phyloP scores from a whole-genome alignment of 225 moss, liverwort and hornwort genomes.

The Bryum argenteum region DNA sequence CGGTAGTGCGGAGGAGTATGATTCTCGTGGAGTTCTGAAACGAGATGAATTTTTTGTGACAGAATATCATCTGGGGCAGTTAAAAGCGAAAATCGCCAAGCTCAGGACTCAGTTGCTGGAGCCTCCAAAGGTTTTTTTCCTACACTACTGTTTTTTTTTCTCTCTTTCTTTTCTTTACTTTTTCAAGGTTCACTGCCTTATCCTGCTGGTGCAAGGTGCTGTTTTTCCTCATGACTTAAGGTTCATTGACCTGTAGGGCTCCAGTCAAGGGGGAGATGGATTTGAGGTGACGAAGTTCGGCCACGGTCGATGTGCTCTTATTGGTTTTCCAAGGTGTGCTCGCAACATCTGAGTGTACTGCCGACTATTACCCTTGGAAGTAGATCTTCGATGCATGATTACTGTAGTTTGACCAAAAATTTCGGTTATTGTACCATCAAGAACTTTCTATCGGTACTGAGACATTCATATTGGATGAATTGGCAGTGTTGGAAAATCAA shows the following conservation, averaged over 20 bases:
- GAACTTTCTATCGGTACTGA: constrained; percentile 20
- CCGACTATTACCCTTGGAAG: constrained; percentile 2
- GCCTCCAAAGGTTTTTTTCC: constrained; percentile 75
- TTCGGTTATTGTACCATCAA: neutral
- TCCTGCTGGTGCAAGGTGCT: neutral
- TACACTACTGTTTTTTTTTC: constrained; percentile 12
- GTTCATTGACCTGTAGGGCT: constrained; percentile 55
- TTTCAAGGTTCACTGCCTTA: neutral
- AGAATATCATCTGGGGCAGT: constrained; percentile 98
- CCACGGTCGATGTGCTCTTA: constrained; percentile 94
- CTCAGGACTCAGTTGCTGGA: constrained; percentile 98
- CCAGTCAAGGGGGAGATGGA: constrained; percentile 91
- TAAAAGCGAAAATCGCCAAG: constrained; percentile 99
- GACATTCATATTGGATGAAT: constrained; percentile 18
- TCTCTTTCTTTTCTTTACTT: neutral
- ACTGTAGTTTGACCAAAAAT: constrained; percentile 2
- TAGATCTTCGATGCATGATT: neutral
- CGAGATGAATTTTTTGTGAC: constrained; percentile 30
- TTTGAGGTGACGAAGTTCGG: constrained; percentile 99
- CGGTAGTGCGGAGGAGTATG: neutral
- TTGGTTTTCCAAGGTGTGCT: constrained; percentile 88
- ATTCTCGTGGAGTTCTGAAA: neutral
- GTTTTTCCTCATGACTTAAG: constrained; percentile 12
- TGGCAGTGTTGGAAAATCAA: constrained; percentile 97
- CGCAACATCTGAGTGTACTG: constrained; percentile 4